Base-by-base conservation (phyloP, 805 yeast genomes). In the Ogataea nonfermentans region DNA sequence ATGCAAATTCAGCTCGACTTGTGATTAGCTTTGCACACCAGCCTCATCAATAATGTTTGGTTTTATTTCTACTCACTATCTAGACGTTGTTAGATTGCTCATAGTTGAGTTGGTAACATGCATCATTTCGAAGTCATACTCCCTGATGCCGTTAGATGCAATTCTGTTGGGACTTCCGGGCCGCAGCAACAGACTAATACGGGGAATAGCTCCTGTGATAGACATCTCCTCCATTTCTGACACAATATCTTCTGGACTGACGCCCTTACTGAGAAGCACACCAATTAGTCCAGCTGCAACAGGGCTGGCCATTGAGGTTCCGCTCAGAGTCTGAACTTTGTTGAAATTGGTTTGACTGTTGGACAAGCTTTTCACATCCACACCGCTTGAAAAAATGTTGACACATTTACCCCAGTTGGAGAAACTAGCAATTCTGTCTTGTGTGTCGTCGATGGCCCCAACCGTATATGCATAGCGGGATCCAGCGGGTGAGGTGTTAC, bases 331-430 rank as follows among this genome's bases (percentile, higher is more conserved):
- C 6, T 74, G 65, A 3, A 47, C 45, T 7, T 41, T 35, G 5
- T 35, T 46, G 17, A 40, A 34, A 13, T 50, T 35, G 10, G 37
- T 30, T 15, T 58, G 49, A 23, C 55, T 49, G 27, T 65, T 66
- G 9, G 76, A 68, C 10, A 82, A 67, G 39, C 90, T 81, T 19
- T 68, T 65, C 3, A 88, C 81, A 11, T 67, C 65, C 0, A 80
- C 81, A 0, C 98, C 98, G 33, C 91, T 77, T 0, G 96, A 88
- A 62, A 85, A 83, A 1, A 87, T 69, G 55, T 87, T 88, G 6
- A 90, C 95, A 61, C 97, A 91, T n/a, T 70, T 67, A 0, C 98
- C 97, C 89, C 90, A 86, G 56, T 91, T 90, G n/a, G 93, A 76
- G 53, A 91, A 90, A 9, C 73, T 55, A 0, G 97, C 95, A 24